Conservation (phyloP, 2,329 filamentous ascomycete genomes). For the Spiromastix sp. region DNA sequence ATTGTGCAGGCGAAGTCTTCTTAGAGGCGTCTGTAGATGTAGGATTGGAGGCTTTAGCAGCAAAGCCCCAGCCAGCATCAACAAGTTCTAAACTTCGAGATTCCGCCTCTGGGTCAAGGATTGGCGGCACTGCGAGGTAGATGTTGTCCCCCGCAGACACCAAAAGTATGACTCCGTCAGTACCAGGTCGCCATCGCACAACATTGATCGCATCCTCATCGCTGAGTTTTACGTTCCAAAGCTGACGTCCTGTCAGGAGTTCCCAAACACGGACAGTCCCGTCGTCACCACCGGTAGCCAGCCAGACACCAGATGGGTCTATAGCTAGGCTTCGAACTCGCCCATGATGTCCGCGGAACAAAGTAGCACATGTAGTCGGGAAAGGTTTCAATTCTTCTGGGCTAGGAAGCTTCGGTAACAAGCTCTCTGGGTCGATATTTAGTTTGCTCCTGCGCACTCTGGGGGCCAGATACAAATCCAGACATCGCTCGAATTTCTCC, state of each 20-base stretch:
- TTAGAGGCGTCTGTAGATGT: slow-evolving; percentile 42
- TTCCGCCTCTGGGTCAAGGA: slow-evolving; percentile 62
- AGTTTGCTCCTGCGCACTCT: slow-evolving; percentile 85
- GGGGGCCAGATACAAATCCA: slow-evolving; percentile 92
- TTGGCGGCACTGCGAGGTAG: slow-evolving; percentile 69
- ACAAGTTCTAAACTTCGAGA: slow-evolving; percentile 64
- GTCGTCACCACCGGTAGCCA: slow-evolving; percentile 90
- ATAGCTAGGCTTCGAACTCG: slow-evolving; percentile 76
- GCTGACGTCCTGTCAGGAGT: slow-evolving; percentile 70
- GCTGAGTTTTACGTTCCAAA: slow-evolving; percentile 74
- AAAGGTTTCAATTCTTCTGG: slow-evolving; percentile 92
- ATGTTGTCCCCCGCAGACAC: slow-evolving; percentile 77
- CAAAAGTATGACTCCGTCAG: slow-evolving; percentile 69
- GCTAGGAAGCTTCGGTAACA: slow-evolving; percentile 84
- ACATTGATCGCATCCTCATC: slow-evolving; percentile 70
- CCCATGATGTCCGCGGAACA: slow-evolving; percentile 81
- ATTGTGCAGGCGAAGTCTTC: slow-evolving; percentile 69
- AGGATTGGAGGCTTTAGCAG: slow-evolving; percentile 48
- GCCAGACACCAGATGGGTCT: slow-evolving; percentile 73
- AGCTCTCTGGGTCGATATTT: slow-evolving; percentile 89
- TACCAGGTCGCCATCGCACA: slow-evolving; percentile 80
- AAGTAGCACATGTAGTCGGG: slow-evolving; percentile 76
- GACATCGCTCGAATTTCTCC: slow-evolving; percentile 88
- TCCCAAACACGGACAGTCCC: slow-evolving; percentile 89
- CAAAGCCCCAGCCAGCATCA: slow-evolving; percentile 88